These are phyloP conservation scores for Candida sp. DNA, from an alignment of 1,139 yeast genomes.

Conservation along the genomic window DNA sequence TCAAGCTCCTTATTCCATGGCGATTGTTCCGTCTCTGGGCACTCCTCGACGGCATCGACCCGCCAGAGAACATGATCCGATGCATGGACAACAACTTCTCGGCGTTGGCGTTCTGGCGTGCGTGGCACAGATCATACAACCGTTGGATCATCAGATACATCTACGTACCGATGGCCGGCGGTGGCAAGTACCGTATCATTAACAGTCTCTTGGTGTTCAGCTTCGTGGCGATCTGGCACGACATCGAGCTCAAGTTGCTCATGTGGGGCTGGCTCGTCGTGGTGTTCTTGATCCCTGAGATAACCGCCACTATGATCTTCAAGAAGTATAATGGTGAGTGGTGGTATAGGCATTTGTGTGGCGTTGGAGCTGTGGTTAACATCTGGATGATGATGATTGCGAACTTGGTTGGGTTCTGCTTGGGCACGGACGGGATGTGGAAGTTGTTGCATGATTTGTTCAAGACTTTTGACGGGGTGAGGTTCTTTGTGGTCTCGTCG, in stretches of 20 bases:
- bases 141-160: slow-evolving; percentile 86
- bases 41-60: slow-evolving; percentile 86
- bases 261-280: slow-evolving; percentile 98
- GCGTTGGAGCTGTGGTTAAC: slow-evolving; percentile 84
- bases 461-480: slow-evolving; percentile 67
- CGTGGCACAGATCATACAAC: slow-evolving; percentile 97
- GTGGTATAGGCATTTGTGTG: slow-evolving; percentile 87
- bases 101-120: slow-evolving; percentile 95
- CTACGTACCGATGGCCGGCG: slow-evolving; percentile 88
- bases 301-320: slow-evolving; percentile 57
- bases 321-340: slow-evolving; percentile 48
- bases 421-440: slow-evolving; percentile 85
- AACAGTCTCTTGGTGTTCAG: slow-evolving; percentile 91
- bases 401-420: slow-evolving; percentile 91
- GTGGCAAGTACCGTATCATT: slow-evolving; percentile 66
- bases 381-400: slow-evolving; percentile 99
- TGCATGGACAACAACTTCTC: slow-evolving; percentile 96
- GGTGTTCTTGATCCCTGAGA: slow-evolving; percentile 87
- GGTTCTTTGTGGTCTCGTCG: slow-evolving; percentile 68
- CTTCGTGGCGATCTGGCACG: slow-evolving; percentile 99
- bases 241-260: slow-evolving; percentile 81
- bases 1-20: slow-evolving; percentile 94
- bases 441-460: slow-evolving; percentile 73
- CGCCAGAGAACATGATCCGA: slow-evolving; percentile 98
- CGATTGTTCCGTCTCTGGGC: slow-evolving; percentile 94